These are phyloP conservation scores for Stagonosporopsis rhizophila DNA, from an alignment of 2,329 filamentous ascomycete genomes.

Conservation along the genomic window DNA sequence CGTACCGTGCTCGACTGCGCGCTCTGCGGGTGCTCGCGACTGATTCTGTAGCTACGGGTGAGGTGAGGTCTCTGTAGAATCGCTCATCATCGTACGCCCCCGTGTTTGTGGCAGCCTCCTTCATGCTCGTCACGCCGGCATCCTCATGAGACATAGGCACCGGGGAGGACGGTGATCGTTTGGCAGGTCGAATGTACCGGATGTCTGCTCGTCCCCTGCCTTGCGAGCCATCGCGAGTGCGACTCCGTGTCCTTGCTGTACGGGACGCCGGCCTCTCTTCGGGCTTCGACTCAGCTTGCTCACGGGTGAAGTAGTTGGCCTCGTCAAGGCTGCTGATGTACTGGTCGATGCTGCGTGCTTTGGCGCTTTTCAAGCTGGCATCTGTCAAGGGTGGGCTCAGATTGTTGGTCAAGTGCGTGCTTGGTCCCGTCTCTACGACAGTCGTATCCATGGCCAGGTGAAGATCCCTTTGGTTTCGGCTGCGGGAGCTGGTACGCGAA, in stretches of 20 bases:
- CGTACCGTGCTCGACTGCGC: conserved; percentile 44
- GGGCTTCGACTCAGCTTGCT: conserved; percentile 49
- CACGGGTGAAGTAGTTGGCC: conserved; percentile 66
- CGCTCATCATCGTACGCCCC: conserved; percentile 58
- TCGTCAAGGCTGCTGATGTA: conserved; percentile 88
- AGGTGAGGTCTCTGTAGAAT: conserved; percentile 53
- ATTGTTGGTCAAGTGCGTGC: conserved; percentile 58
- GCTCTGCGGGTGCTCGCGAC: conserved; percentile 44
- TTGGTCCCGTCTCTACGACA: conserved; percentile 43
- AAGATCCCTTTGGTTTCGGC: conserved; percentile 79
- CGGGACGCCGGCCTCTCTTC: conserved; percentile 56
- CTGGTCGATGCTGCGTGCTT: conserved; percentile 74
- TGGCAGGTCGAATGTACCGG: conserved; percentile 75
- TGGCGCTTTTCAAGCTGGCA: conserved; percentile 63
- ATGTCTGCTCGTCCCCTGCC: conserved; percentile 72
- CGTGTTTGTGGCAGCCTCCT: conserved; percentile 49
- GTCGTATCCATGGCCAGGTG: conserved; percentile 55
- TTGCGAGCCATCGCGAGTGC: conserved; percentile 67
- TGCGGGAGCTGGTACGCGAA: conserved; percentile 74
- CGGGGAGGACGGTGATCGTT: conserved; percentile 89
- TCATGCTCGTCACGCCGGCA: conserved; percentile 56
- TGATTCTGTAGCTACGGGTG: conserved; percentile 48
- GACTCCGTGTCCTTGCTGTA: conserved; percentile 55
- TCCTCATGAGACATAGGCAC: conserved; percentile 95
- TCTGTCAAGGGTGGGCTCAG: conserved; percentile 55